Conservation (phyloP, 1,284 basidiomycete species). For the Ganoderma lucidum region DNA sequence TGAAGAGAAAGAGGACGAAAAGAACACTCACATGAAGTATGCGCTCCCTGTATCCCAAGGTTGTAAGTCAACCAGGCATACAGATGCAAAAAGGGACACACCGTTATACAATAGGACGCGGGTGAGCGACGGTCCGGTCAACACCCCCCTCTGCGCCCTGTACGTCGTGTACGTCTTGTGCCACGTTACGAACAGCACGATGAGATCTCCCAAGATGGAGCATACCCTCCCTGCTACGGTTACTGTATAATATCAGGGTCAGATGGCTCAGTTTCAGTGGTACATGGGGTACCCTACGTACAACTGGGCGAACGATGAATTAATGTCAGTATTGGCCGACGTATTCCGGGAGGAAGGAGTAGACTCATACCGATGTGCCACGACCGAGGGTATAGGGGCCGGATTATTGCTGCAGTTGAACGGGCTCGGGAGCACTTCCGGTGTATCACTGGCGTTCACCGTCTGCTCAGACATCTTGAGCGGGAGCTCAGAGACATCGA, state of each 20-base stretch:
- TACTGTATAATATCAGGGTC: not conserved
- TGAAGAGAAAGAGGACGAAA: too few relatives aligned
- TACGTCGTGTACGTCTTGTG: slow-evolving; percentile 1
- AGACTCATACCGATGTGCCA: not conserved
- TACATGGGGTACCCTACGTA: not conserved
- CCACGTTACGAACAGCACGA: not conserved
- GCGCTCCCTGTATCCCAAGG: too few relatives aligned
- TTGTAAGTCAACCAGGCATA: not conserved
- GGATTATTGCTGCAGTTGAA: not conserved
- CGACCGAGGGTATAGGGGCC: not conserved
- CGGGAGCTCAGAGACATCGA: not conserved
- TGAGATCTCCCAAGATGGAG: not conserved
- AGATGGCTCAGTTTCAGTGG: too few relatives aligned
- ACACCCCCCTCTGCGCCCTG: not conserved
- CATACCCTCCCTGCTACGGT: not conserved
- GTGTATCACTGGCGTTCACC: not conserved
- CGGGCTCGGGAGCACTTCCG: not conserved
- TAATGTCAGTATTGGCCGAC: not conserved
- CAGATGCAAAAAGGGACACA: not conserved
- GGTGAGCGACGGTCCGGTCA: not conserved
- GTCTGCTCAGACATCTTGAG: not conserved
- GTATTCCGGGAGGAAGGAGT: not conserved
- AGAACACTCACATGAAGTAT: too few relatives aligned
- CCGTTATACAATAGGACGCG: not conserved
- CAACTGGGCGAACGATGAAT: not conserved